Evolutionary conservation across 352 stramenopile genomes (phyloP).

Genomic region (Globisporangium emineosum): DNA sequence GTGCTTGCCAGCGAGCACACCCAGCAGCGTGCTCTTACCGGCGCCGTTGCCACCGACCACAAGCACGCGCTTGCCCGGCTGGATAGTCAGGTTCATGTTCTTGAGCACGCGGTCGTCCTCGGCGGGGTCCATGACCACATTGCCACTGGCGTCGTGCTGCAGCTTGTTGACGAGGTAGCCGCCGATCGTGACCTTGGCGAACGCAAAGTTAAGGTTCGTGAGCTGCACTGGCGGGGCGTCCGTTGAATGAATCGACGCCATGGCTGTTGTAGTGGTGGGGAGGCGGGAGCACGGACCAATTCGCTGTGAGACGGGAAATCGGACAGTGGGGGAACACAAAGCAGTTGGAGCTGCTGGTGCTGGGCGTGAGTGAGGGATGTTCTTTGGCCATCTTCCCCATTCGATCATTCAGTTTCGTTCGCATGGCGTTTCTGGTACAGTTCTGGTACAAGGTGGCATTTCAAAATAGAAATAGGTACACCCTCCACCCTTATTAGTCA

Average conservation of each 20-base stretch:
- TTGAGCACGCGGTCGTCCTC: conserved; percentile 80
- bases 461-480: no score
- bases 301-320: neutral
- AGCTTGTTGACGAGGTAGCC: conserved; percentile 55
- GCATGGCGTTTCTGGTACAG: no score
- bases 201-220: conserved; percentile 61
- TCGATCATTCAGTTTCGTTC: neutral
- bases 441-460: no score
- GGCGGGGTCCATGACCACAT: neutral
- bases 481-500: no score
- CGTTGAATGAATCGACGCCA: neutral
- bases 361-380: neutral
- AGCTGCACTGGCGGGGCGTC: conserved; percentile 45
- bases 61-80: conserved; percentile 85
- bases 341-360: neutral
- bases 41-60: conserved; percentile 95
- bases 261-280: neutral
- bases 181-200: conserved; percentile 69
- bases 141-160: conserved; percentile 36
- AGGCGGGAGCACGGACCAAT: neutral
- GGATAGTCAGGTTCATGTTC: conserved; percentile 83
- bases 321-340: neutral
- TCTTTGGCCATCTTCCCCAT: conserved; percentile 8
- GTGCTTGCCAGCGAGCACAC: conserved; percentile 94
- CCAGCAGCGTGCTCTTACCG: conserved; percentile 94